These are phyloP conservation scores for Neobulgaria alba DNA, from an alignment of 2,329 filamentous ascomycete genomes.

Conservation along the genomic window DNA sequence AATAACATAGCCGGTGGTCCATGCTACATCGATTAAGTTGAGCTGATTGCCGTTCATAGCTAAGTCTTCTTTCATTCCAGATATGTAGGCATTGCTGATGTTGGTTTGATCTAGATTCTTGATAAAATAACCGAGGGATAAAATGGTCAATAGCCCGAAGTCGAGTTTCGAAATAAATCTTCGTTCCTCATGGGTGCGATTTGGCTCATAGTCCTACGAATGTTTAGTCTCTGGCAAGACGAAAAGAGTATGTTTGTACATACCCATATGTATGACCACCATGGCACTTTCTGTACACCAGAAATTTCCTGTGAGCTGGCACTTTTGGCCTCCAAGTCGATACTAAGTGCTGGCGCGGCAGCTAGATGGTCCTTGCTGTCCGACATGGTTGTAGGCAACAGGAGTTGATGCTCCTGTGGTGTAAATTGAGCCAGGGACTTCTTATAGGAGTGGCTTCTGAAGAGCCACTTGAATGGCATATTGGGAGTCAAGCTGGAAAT, in stretches of 20 bases:
- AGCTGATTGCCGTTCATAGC: slow-evolving; percentile 27
- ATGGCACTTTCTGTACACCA: slow-evolving; percentile 13
- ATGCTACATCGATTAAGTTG: slow-evolving; percentile 27
- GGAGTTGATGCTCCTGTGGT: no score
- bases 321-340: slow-evolving; percentile 7
- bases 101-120: slow-evolving; percentile 18
- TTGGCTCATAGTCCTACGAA: slow-evolving; percentile 21
- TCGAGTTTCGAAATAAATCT: slow-evolving; percentile 25
- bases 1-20: slow-evolving; percentile 28
- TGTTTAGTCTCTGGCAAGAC: background rate
- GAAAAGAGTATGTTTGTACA: background rate
- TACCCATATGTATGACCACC: slow-evolving; percentile 25
- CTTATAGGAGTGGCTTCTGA: no score
- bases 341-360: background rate
- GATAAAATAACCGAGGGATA: slow-evolving; percentile 25
- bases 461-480: no score
- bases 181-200: slow-evolving; percentile 12
- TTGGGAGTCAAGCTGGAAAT: no score
- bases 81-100: slow-evolving; percentile 9
- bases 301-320: slow-evolving; percentile 3
- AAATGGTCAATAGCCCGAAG: slow-evolving; percentile 20
- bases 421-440: no score
- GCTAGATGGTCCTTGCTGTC: background rate
- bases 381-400: background rate
- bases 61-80: slow-evolving; percentile 29